phyloP scores from a whole-genome alignment of 1,284 basidiomycete species.

The Rhodotorula mucilaginosa region DNA sequence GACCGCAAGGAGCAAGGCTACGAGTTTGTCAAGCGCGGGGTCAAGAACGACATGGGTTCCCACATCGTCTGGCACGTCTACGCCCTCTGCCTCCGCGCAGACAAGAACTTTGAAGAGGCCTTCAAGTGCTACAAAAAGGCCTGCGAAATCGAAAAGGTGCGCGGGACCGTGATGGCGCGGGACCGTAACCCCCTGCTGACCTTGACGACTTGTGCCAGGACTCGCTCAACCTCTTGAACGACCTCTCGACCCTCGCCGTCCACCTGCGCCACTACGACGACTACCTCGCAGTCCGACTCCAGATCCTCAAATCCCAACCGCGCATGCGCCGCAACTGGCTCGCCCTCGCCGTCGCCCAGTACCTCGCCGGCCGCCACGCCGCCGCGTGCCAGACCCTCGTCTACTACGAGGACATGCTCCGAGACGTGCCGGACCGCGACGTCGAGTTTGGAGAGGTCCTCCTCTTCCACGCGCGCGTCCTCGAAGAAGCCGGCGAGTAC shows the following conservation, averaged over 20 bases:
- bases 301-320: conserved; percentile 76
- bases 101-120: conserved; percentile 83
- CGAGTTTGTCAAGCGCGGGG: conserved; percentile 81
- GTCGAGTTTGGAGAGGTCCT: conserved; percentile 81
- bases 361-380: conserved; percentile 70
- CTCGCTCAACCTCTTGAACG: conserved; percentile 88
- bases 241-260: conserved; percentile 83
- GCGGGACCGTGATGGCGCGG: neutral
- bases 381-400: conserved; percentile 68
- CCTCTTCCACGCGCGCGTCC: conserved; percentile 74
- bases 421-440: conserved; percentile 69
- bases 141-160: conserved; percentile 80
- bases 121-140: conserved; percentile 75
- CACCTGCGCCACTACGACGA: conserved; percentile 81
- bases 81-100: conserved; percentile 85
- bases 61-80: conserved; percentile 99
- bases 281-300: conserved; percentile 78
- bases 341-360: conserved; percentile 81
- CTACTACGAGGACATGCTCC: conserved; percentile 54
- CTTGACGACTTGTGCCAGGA: conserved; percentile 57
- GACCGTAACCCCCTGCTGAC: too few relatives aligned
- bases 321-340: conserved; percentile 87
- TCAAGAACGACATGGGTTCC: conserved; percentile 81
- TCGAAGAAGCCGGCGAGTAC: conserved; percentile 67
- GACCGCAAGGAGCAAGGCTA: conserved; percentile 79